phyloP scores from a whole-genome alignment of 768 basidiomycete genomes.

The Postia placenta region DNA sequence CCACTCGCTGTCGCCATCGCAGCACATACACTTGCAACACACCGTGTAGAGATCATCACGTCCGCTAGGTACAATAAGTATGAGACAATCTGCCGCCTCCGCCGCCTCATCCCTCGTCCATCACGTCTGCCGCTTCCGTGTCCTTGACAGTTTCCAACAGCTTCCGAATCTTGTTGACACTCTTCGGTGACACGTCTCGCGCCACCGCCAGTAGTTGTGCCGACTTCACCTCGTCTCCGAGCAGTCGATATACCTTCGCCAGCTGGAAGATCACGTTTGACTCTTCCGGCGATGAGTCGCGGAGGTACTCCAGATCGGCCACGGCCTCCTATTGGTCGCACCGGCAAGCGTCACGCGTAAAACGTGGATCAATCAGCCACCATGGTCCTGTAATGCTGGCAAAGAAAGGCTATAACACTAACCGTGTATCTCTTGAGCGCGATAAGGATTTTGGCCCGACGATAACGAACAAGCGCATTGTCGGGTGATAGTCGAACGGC shows the following conservation, averaged over 20 bases:
- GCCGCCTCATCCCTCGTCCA: constrained; percentile 67
- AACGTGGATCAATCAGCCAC: constrained; percentile 34
- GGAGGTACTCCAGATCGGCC: constrained; percentile 72
- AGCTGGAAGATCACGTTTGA: constrained; percentile 96
- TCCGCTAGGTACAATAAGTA: constrained; percentile 8
- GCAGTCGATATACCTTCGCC: constrained; percentile 81
- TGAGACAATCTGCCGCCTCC: background rate
- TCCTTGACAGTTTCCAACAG: constrained; percentile 67
- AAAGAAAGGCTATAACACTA: constrained; percentile 26
- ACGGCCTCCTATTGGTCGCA: constrained; percentile 58
- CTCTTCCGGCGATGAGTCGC: constrained; percentile 85
- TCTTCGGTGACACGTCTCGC: constrained; percentile 92
- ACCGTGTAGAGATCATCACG: background rate
- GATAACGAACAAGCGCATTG: constrained; percentile 91
- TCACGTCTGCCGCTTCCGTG: constrained; percentile 43
- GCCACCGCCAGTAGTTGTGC: constrained; percentile 85
- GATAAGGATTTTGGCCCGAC: constrained; percentile 87
- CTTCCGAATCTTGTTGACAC: constrained; percentile 75
- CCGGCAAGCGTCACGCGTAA: constrained; percentile 2
- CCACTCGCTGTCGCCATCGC: background rate
- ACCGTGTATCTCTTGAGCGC: constrained; percentile 80
- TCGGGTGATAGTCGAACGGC: constrained; percentile 78
- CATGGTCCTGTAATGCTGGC: constrained; percentile 49
- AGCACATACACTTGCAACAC: background rate
- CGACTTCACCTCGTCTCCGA: constrained; percentile 74